Base-by-base conservation (phyloP, 805 yeast genomes). In the Ogataea corticis region DNA sequence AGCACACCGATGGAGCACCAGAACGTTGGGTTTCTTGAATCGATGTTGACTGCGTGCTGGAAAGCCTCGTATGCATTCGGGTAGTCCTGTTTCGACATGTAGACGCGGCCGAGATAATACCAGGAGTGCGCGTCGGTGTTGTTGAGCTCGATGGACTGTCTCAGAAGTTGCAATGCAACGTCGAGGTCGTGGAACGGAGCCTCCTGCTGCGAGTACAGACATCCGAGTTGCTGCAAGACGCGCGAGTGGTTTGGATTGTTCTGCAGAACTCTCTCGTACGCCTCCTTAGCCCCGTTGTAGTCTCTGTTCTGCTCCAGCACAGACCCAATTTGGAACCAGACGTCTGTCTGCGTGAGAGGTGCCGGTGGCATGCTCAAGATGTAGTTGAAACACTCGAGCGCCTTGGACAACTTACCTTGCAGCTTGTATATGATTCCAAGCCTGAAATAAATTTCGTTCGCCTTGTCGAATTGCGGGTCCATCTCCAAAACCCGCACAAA, bases 311-410 rank as follows among this genome's bases (percentile, higher is more conserved):
- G 96, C 66, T 94, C 99, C 57, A 94, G 76, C 2, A 94, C 98
- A 27, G 90, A 86, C 33, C 99, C 99, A 52, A 94, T 87, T 69
- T 94, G 99, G 72, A 94, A 94, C 98, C 98, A 94, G 44, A 94
- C 95, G 64, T 94, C 99, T 41, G 96, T 89, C 64, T 89, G 96
- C 38, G 97, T 91, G 52, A 94, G 73, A 1, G 99, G 99, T 43
- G 89, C 85, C 1, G 99, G 99, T 0, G 99, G 98, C 67, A 84
- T 85, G 46, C 83, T 75, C 54, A 94, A 69, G 51, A 94, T 94
- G 65, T 92, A 94, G 62, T 89, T 85, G 75, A 94, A 94, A 65
- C 98, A 94, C 65, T 94, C 97, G 48, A 94, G 73, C 2, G 97
- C 95, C 60, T 85, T 87, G 42, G 81, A 79, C 62, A 87, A 77